phyloP scores from a whole-genome alignment of 2,329 filamentous ascomycete genomes.

The Periconia sp. region DNA sequence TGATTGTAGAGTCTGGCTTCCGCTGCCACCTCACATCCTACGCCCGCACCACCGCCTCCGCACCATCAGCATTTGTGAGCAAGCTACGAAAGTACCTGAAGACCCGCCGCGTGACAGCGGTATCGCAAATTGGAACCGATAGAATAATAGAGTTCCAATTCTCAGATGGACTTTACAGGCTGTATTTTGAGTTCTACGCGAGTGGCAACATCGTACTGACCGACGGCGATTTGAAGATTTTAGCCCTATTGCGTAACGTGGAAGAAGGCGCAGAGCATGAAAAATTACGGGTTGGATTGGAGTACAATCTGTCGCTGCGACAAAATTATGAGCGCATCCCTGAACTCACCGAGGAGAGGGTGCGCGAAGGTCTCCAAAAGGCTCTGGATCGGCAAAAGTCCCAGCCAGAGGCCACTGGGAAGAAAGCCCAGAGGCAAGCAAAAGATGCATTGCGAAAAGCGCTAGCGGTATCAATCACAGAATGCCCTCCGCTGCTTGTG shows the following conservation, averaged over 20 bases:
- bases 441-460: conserved; percentile 78
- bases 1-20: conserved; percentile 93
- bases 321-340: conserved; percentile 82
- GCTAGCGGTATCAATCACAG: conserved; percentile 80
- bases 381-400: conserved; percentile 62
- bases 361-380: conserved; percentile 69
- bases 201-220: conserved; percentile 94
- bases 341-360: conserved; percentile 70
- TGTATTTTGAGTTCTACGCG: conserved; percentile 96
- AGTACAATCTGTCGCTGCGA: conserved; percentile 77
- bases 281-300: conserved; percentile 72
- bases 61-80: conserved; percentile 82
- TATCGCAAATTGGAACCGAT: conserved; percentile 88
- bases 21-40: conserved; percentile 93
- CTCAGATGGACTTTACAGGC: conserved; percentile 82
- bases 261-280: conserved; percentile 82
- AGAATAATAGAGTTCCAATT: conserved; percentile 90
- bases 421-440: conserved; percentile 73
- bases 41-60: conserved; percentile 79
- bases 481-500: conserved; percentile 83
- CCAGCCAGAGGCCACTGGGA: conserved; percentile 51
- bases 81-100: conserved; percentile 86
- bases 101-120: conserved; percentile 77
- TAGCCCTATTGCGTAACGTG: conserved; percentile 79
- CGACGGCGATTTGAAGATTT: conserved; percentile 77